A percentile compares a stretch with the other conserved stretches of the same genome.
These are phyloP conservation scores for Saccharomyces jurei DNA, from an alignment of 805 yeast species.

Conservation along the genomic window DNA sequence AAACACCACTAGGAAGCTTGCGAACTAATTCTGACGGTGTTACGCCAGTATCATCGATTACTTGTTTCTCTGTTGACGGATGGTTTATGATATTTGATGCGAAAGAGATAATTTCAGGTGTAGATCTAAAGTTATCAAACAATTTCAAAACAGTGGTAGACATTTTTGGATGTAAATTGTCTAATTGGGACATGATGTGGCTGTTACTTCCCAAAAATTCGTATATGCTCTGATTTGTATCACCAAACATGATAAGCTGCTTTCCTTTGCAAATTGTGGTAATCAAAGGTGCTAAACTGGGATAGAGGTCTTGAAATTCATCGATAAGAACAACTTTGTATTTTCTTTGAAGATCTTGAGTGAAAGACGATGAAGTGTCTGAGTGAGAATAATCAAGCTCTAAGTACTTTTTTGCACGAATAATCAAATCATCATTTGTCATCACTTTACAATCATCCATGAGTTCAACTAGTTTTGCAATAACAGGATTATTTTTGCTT, in stretches of 20 bases:
- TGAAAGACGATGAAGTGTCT: slow-evolving; percentile 4
- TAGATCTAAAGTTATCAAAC: slow-evolving; percentile 50
- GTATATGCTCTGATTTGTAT: slow-evolving; percentile 62
- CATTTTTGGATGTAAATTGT: slow-evolving; percentile 7
- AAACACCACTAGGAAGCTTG: slow-evolving; percentile 12
- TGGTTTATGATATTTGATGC: slow-evolving; percentile 27
- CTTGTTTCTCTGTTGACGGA: slow-evolving; percentile 1
- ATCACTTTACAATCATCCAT: slow-evolving; percentile 31
- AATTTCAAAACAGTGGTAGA: slow-evolving; percentile 31
- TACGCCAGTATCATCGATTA: not conserved
- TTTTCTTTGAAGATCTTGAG: slow-evolving; percentile 8
- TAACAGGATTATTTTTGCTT: slow-evolving; percentile 6
- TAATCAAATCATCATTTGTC: slow-evolving; percentile 28
- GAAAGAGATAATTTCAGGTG: slow-evolving; percentile 46
- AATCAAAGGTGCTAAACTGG: slow-evolving; percentile 40
- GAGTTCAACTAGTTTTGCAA: slow-evolving; percentile 20
- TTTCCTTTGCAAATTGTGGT: slow-evolving; percentile 31
- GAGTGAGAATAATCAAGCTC: not conserved
- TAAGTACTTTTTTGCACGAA: slow-evolving; percentile 15
- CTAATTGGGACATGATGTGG: slow-evolving; percentile 24
- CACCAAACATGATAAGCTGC: slow-evolving; percentile 64
- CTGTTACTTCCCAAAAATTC: slow-evolving; percentile 52
- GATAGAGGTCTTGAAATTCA: slow-evolving; percentile 67
- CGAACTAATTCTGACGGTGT: slow-evolving; percentile 4
- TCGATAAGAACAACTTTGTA: slow-evolving; percentile 49